Evolutionary conservation across 257 asterid genomes (phyloP), one percentile per base, ranked within the genome.

Genomic region (Plantago major): DNA sequence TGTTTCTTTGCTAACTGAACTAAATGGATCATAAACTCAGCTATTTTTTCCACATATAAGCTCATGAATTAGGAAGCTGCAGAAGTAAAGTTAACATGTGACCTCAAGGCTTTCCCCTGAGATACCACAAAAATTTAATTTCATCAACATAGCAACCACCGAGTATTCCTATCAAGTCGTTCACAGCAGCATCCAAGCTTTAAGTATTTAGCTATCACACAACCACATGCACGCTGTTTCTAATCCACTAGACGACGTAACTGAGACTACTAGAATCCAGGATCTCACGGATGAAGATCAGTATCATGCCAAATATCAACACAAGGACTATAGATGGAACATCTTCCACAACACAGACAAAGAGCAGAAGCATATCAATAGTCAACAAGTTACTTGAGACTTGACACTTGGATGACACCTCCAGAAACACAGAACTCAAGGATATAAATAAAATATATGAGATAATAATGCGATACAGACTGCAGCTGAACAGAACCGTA

Each of bases 141-240:
- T 22, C 44, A 71, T 63, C 33, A 49, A 45, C 44, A 61, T 28
- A 53, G 30, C 54, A 50, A 26, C 53, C 14, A 9, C 15, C 22
- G 40, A 45, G 53, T 18, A 22, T 61, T 38, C 53, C 48, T 40
- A 9, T 46, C 33, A 26, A 61, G 40, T 40, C 60, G 1, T 19
- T 26, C 53, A 54, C 46, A 5, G 48, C 66, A 57, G 33, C 67
- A 51, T 51, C 42, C 22, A 45, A 46, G 14, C 26, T 59, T 38
- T 42, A 45, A 40, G 57, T 64, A 47, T 66, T 55, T 65, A 60
- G 33, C 42, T 57, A 33, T 26, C 68, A 47, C 60, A 44, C n/a
- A 15, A 45, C 15, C 65, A 46, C 0, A 60, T 52, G 12, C 42
- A 17, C 50, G 5, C 37, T 49, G 42, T n/a, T 56, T 28, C 42